Base-by-base conservation (phyloP, 2,329 filamentous ascomycete genomes). In the Nemania sp. region DNA sequence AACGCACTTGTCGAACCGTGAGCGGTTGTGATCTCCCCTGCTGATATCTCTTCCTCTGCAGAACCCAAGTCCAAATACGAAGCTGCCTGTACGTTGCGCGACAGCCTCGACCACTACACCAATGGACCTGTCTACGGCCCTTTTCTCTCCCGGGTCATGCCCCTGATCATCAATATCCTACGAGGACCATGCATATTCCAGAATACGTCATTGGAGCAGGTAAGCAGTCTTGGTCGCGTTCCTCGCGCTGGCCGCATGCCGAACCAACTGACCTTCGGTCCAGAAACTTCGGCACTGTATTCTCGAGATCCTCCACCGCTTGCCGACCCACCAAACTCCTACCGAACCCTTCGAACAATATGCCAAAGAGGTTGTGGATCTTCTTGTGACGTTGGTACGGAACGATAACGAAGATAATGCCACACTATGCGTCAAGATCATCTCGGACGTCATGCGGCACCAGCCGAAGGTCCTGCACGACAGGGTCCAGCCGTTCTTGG, bases 331-430 rank as follows among this genome's bases (percentile, higher is more conserved):
- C 80, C 83, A 80, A n/a, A 86, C 83, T 40, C 89, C 91, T 1
- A 78, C 87, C 55, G 92, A 97, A 69, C 87, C 87, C 1, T 88
- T 97, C 77, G 93, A 98, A 74, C 90, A 89, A 0, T 96, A 94
- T 75, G 93, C 94, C 40, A 85, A 88, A 66, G 91, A 96, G 73
- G 88, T 96, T 62, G 91, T 97, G 61, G 93, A 97, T 72, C 83
- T 96, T 67, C 83, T 98, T 65, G 94, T 98, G 87, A 85, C 86
- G 56, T 80, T 99, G 60, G 92, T 98, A 61, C 88, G 89, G 68
- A 89, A 87, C 43, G 95, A 99, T 76, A 99, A 99, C 70, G 95
- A 99, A 77, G 95, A 99, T 65, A 99, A 99, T 81, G 95, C 94
- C 2, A 92, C 96, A n/a, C 80, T 99, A 64, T 97, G 94, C 74